These are phyloP conservation scores for Boletus speciosus DNA, from an alignment of 768 basidiomycete genomes.

Conservation along the genomic window DNA sequence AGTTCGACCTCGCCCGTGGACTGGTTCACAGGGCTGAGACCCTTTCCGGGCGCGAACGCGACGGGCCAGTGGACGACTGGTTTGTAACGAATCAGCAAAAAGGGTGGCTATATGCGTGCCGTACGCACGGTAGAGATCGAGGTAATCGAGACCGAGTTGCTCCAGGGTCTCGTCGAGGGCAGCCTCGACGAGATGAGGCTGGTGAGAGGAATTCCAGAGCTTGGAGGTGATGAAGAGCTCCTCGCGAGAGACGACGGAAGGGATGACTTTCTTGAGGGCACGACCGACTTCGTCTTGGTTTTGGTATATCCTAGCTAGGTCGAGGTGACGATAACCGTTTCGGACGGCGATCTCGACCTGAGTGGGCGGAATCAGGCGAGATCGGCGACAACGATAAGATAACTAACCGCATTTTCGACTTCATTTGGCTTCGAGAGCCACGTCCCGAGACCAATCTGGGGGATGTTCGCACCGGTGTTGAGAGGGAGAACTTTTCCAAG, in stretches of 20 bases:
- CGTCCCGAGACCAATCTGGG: constrained; percentile 80
- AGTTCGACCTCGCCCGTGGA: constrained; percentile 47
- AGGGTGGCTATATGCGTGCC: constrained; percentile 1
- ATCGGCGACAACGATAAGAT: background rate
- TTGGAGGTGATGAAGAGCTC: constrained; percentile 82
- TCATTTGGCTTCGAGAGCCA: constrained; percentile 76
- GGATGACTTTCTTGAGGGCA: constrained; percentile 74
- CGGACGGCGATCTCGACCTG: constrained; percentile 75
- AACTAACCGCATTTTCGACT: constrained; percentile 67
- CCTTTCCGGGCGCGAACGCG: constrained; percentile 56
- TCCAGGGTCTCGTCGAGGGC: constrained; percentile 73
- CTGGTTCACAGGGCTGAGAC: constrained; percentile 49
- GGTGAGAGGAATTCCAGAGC: constrained; percentile 77
- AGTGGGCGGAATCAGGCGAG: background rate
- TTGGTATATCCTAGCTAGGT: constrained; percentile 74
- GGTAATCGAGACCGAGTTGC: constrained; percentile 70
- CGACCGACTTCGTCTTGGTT: constrained; percentile 78
- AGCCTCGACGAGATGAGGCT: constrained; percentile 61
- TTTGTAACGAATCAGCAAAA: background rate
- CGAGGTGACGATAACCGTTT: constrained; percentile 80
- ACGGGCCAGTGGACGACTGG: constrained; percentile 80
- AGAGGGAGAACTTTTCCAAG: constrained; percentile 38
- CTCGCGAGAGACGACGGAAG: constrained; percentile 72
- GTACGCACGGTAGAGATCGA: constrained; percentile 74
- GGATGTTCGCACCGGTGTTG: constrained; percentile 51